Percentiles rank a stretch among this genome's conserved stretches.
Evolutionary conservation across 345 rosid species (phyloP).

Genomic region (Corymbia maculata): DNA sequence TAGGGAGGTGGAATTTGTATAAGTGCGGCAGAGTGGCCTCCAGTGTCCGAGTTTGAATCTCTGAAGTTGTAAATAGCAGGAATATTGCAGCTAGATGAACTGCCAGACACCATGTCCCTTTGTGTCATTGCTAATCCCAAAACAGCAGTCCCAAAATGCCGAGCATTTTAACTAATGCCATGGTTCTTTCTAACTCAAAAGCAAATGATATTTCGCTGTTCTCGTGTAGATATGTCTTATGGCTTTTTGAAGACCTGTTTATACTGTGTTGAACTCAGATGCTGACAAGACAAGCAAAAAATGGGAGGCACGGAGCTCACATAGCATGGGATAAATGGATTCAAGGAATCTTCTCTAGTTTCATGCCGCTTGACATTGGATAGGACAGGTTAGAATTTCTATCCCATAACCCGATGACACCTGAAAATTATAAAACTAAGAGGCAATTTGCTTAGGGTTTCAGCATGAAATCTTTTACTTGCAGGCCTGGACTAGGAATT

Average conservation of each 20-base stretch:
- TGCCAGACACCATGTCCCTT: neutral
- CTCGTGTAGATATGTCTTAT: neutral
- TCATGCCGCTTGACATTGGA: neutral
- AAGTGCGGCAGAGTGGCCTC: slow-evolving; percentile 39
- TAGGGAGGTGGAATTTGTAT: slow-evolving; percentile 27
- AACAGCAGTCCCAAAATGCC: neutral
- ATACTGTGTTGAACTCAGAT: neutral
- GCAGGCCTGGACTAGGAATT: neutral
- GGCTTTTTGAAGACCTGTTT: neutral
- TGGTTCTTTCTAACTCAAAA: neutral
- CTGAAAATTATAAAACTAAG: no score
- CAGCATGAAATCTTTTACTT: neutral
- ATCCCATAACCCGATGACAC: neutral
- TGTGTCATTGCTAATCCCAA: neutral
- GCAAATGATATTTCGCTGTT: neutral
- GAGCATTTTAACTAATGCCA: neutral
- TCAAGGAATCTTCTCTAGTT: neutral
- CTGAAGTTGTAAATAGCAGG: slow-evolving; percentile 37
- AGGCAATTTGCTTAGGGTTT: neutral
- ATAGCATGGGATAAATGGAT: neutral
- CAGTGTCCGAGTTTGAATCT: slow-evolving; percentile 73
- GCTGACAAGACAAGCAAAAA: neutral
- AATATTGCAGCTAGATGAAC: neutral
- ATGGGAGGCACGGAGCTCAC: neutral
- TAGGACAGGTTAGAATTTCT: neutral